Conservation (phyloP, 305 asterid species). For the Stenogyne calaminthoides region DNA sequence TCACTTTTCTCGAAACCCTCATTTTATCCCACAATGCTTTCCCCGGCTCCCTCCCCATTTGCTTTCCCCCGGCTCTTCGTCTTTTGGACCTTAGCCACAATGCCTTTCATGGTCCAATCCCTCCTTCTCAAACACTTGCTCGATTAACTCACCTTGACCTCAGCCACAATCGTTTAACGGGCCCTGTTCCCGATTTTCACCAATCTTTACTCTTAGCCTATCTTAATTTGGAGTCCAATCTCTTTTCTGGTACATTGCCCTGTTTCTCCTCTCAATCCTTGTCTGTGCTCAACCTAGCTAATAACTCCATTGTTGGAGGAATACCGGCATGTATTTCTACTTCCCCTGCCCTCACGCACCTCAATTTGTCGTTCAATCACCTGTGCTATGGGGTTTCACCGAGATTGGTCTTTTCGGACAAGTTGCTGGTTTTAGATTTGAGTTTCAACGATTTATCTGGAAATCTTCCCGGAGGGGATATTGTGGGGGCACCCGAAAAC, state of each 20-base stretch:
- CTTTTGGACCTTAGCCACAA: conserved; percentile 71
- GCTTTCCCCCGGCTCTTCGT: conserved; percentile 51
- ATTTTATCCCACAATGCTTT: conserved; percentile 64
- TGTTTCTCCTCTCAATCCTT: conserved; percentile 64
- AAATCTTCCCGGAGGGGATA: conserved; percentile 52
- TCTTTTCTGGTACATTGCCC: conserved; percentile 71
- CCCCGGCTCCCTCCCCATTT: conserved; percentile 52
- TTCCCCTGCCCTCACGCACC: conserved; percentile 54
- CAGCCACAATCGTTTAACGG: conserved; percentile 63
- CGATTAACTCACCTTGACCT: conserved; percentile 54
- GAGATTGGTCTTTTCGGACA: conserved; percentile 67
- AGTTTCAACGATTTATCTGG: conserved; percentile 81
- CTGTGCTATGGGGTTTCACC: conserved; percentile 83
- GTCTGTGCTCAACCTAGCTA: conserved; percentile 64
- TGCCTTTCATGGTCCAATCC: conserved; percentile 43
- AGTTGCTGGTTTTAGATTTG: conserved; percentile 63
- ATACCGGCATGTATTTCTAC: conserved; percentile 75
- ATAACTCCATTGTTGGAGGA: conserved; percentile 78
- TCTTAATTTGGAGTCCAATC: conserved; percentile 62
- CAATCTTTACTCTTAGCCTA: conserved; percentile 47
- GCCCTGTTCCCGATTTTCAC: conserved; percentile 53
- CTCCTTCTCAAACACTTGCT: no score
- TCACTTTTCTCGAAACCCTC: conserved; percentile 61
- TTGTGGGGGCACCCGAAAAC: conserved; percentile 57
- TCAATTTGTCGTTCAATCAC: conserved; percentile 72